These are phyloP conservation scores for Fusarium setosum DNA, from an alignment of 2,329 filamentous ascomycete genomes.

Conservation along the genomic window DNA sequence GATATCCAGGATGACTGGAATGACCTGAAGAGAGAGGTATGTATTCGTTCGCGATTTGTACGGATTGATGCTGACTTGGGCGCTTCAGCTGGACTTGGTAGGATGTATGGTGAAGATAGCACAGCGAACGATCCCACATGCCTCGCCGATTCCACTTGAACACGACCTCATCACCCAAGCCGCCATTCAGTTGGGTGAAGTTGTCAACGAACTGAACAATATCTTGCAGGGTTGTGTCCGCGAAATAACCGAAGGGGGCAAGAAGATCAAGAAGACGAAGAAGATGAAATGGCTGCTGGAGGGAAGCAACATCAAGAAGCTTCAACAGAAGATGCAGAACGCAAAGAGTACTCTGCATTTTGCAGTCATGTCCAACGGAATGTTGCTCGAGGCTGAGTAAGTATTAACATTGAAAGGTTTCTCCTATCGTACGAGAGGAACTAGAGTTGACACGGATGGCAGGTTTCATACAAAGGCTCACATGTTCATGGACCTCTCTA, in stretches of 20 bases:
- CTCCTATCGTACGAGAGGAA: no score
- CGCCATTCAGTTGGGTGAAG: neutral
- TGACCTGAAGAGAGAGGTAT: conserved; percentile 12
- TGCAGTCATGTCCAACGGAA: neutral
- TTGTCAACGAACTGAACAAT: neutral
- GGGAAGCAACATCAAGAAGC: conserved; percentile 11
- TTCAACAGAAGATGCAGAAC: conserved; percentile 3
- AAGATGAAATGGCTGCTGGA: conserved; percentile 22
- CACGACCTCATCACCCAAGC: neutral
- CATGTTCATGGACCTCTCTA: neutral
- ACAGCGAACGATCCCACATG: neutral
- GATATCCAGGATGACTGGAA: conserved; percentile 23
- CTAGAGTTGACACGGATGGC: neutral
- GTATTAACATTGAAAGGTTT: neutral
- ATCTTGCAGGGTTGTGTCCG: conserved; percentile 3
- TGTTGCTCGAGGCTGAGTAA: neutral
- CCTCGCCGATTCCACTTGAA: neutral
- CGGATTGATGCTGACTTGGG: neutral
- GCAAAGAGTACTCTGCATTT: conserved; percentile 9
- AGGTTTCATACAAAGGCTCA: conserved; percentile 9
- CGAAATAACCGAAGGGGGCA: neutral
- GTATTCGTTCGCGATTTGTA: no score
- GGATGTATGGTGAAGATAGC: neutral
- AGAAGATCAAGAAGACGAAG: neutral
- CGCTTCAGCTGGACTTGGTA: neutral